Conservation (phyloP, 1,139 yeast genomes). For the Yamadazyma spencermartinsiae region DNA sequence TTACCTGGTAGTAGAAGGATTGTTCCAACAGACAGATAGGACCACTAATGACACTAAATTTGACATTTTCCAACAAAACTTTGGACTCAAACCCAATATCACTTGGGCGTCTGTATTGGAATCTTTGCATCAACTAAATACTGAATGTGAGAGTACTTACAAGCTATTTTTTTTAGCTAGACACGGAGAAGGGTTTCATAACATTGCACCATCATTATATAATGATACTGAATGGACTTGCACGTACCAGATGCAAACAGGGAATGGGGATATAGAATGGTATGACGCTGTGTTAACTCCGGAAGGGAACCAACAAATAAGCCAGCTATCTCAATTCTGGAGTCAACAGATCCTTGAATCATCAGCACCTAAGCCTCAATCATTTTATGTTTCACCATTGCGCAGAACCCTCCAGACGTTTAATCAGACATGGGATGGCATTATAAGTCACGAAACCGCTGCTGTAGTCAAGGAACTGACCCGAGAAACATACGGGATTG, state of each 20-base stretch:
- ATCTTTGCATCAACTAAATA: conserved; percentile 13
- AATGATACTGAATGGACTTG: conserved; percentile 31
- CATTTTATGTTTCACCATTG: conserved; percentile 36
- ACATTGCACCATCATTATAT: conserved; percentile 27
- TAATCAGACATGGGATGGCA: conserved; percentile 25
- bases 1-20: conserved; percentile 8
- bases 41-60: conserved; percentile 7
- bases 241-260: conserved; percentile 30
- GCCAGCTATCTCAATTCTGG: conserved; percentile 21
- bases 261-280: conserved; percentile 36
- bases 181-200: conserved; percentile 46
- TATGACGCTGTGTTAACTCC: conserved; percentile 38
- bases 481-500: conserved; percentile 41
- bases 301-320: conserved; percentile 25
- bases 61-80: conserved; percentile 8
- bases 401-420: conserved; percentile 38
- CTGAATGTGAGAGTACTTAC: conserved; percentile 13
- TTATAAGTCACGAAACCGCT: conserved; percentile 15
- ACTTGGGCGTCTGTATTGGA: conserved; percentile 15
- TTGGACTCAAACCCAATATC: conserved; percentile 9
- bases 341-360: conserved; percentile 13
- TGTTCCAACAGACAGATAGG: conserved; percentile 11
- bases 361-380: conserved; percentile 27
- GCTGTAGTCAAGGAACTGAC: conserved; percentile 34
- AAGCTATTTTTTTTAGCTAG: conserved; percentile 40